A percentile compares a stretch with the other conserved stretches of the same genome.
These are phyloP conservation scores for Trypanosoma mega DNA, from an alignment of 208 protist species.

Conservation along the genomic window DNA sequence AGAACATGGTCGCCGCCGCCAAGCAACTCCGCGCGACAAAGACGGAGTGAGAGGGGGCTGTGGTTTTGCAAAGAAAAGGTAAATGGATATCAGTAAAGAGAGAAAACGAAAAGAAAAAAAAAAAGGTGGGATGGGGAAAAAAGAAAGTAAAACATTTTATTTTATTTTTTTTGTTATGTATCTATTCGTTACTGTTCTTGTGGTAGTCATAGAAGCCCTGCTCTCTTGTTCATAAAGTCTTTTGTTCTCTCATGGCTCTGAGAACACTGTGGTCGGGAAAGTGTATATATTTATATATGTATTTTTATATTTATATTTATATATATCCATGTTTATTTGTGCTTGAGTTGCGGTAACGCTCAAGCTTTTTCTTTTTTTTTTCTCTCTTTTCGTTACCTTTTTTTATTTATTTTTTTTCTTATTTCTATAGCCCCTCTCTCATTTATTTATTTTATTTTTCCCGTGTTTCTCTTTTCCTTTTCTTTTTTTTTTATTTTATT, in stretches of 20 bases:
- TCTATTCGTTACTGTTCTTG: too few species aligned
- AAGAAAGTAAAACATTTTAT: too few species aligned
- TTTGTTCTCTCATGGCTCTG: too few species aligned
- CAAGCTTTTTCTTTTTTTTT: background rate
- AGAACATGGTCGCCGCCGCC: conserved; percentile 55
- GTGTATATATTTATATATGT: background rate
- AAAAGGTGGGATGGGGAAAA: too few species aligned
- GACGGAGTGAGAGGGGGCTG: conserved; percentile 1
- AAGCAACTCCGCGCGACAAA: conserved; percentile 38
- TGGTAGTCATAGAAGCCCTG: too few species aligned
- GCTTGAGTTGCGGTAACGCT: background rate
- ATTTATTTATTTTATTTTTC: conserved; percentile 1
- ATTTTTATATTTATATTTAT: conserved; percentile 1
- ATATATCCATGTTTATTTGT: background rate
- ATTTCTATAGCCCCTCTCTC: background rate
- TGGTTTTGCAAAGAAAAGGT: background rate
- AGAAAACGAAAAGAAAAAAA: background rate
- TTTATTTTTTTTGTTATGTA: background rate
- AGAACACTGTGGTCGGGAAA: too few species aligned
- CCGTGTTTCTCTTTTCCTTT: background rate
- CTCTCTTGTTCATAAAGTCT: too few species aligned
- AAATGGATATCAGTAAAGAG: background rate
- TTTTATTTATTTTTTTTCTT: conserved; percentile 1
- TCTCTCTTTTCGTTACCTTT: background rate
- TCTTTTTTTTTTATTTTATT: background rate